Evolutionary conservation across 306 rosid genomes (phyloP).

Genomic region (Cucumis sativus): Cucumber_9930_V3 NC_026659.2:19501-20000

Average conservation of each 20-base stretch:
- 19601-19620: conserved; percentile 15
- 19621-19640: conserved; percentile 10
- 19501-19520: background rate
- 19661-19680: conserved; percentile 77
- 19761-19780: conserved; percentile 51
- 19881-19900: conserved; percentile 51
- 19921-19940: background rate
- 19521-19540: background rate
- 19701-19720: conserved; percentile 72
- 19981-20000: background rate
- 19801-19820: conserved; percentile 75
- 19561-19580: conserved; percentile 72
- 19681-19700: conserved; percentile 88
- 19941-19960: background rate
- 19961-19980: background rate
- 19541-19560: conserved; percentile 63
- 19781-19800: conserved; percentile 65
- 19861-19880: conserved; percentile 69
- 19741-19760: conserved; percentile 59
- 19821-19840: conserved; percentile 73
- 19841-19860: conserved; percentile 57
- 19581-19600: conserved; percentile 92
- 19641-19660: conserved; percentile 32
- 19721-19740: conserved; percentile 60
- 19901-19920: conserved; percentile 57